phyloP scores from a whole-genome alignment of 2,329 filamentous ascomycete genomes.

The Neonectria punicea region DNA sequence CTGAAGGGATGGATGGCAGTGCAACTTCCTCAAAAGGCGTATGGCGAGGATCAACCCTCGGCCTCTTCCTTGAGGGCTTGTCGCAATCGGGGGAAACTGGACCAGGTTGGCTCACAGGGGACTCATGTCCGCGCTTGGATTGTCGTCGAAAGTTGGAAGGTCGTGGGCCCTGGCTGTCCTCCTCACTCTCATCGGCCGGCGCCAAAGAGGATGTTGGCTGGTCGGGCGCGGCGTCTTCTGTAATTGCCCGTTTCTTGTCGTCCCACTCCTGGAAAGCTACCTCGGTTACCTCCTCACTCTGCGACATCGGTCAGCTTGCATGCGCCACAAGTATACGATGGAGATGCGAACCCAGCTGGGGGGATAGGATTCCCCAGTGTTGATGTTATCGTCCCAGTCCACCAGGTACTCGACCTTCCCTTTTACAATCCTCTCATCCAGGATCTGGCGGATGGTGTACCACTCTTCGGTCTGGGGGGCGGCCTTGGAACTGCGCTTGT shows the following conservation, averaged over 20 bases:
- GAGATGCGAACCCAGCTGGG: constrained; percentile 48
- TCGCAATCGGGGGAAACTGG: constrained; percentile 27
- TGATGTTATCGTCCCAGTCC: constrained; percentile 50
- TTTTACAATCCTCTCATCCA: constrained; percentile 46
- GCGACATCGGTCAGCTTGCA: constrained; percentile 34
- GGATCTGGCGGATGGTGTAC: constrained; percentile 49
- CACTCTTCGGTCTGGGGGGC: constrained; percentile 43
- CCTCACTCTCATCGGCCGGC: constrained; percentile 18
- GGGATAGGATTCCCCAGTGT: constrained; percentile 46
- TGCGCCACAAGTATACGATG: constrained; percentile 9
- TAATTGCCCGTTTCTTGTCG: constrained; percentile 30
- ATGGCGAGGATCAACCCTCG: constrained; percentile 32
- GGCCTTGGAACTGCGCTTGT: constrained; percentile 30
- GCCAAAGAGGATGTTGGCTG: constrained; percentile 2
- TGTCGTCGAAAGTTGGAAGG: constrained; percentile 43
- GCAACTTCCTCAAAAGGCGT: constrained; percentile 46
- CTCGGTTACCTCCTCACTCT: constrained; percentile 47
- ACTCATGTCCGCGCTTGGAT: constrained; percentile 27
- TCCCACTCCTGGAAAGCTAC: constrained; percentile 50
- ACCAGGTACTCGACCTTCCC: constrained; percentile 49
- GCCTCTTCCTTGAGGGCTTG: constrained; percentile 35
- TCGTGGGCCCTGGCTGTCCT: constrained; percentile 42
- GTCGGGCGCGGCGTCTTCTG: constrained; percentile 9
- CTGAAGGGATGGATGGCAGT: constrained; percentile 43
- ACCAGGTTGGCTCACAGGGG: constrained; percentile 22